These are phyloP conservation scores for Gynochthodes officinalis DNA, from an alignment of 257 asterid species.

Conservation along the genomic window DNA sequence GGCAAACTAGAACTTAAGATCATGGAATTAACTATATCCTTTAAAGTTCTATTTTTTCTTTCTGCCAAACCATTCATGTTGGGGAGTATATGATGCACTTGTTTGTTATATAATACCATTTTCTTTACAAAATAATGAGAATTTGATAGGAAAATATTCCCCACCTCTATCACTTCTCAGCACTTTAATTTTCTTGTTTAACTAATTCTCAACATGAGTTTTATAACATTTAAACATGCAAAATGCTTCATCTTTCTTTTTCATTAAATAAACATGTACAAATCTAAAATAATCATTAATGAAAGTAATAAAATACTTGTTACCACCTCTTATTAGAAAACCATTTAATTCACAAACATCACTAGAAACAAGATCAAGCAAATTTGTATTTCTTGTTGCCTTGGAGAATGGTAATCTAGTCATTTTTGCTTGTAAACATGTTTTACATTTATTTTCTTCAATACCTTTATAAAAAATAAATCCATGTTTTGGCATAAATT, in stretches of 20 bases:
- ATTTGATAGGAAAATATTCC: too few relatives aligned
- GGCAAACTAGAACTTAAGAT: neutral
- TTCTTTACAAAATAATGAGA: too few relatives aligned
- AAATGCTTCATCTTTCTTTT: neutral
- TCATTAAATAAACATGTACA: too few relatives aligned
- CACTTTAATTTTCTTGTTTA: too few relatives aligned
- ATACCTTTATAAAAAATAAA: neutral
- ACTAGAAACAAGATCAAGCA: neutral
- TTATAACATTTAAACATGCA: neutral
- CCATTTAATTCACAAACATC: neutral
- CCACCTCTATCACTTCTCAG: too few relatives aligned
- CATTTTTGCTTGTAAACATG: slow-evolving; percentile 4
- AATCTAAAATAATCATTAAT: neutral
- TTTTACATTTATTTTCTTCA: slow-evolving; percentile 1
- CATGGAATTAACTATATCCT: neutral
- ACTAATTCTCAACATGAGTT: neutral
- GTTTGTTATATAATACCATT: too few relatives aligned
- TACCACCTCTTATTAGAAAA: neutral
- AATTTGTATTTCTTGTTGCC: neutral
- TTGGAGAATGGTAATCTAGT: neutral
- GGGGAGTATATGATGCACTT: neutral
- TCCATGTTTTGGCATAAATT: neutral
- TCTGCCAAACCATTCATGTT: slow-evolving; percentile 1
- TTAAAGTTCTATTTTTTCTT: neutral
- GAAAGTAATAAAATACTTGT: neutral